Evolutionary conservation across 73 alveolate genomes (phyloP).

Genomic region (Breviolum minutum): DNA sequence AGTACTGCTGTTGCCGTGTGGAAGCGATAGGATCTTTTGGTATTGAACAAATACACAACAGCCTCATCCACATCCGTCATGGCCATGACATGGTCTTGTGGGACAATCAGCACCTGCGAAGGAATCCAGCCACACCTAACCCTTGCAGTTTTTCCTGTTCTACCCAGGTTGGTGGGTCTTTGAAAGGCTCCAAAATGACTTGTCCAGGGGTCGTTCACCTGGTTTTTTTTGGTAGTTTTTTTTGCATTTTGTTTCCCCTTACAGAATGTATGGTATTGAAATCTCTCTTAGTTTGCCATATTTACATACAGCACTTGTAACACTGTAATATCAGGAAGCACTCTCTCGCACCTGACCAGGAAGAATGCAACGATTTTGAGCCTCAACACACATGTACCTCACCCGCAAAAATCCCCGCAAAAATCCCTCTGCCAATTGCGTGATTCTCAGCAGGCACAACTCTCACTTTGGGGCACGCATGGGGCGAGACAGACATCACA

Average conservation of each 20-base stretch:
- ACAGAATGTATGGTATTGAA: too few species aligned
- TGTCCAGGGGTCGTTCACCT: background rate
- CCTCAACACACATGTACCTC: slow-evolving; percentile 86
- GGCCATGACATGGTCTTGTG: slow-evolving; percentile 93
- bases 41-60: background rate
- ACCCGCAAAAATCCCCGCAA: background rate
- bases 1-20: background rate
- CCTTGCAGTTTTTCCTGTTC: too few species aligned
- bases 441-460: too few species aligned
- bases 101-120: slow-evolving; percentile 67
- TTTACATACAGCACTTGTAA: too few species aligned
- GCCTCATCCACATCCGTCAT: slow-evolving; percentile 94
- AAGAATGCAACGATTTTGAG: slow-evolving; percentile 43
- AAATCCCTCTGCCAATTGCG: background rate
- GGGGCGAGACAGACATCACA: slow-evolving; percentile 80
- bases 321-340: background rate
- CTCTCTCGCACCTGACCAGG: slow-evolving; percentile 58
- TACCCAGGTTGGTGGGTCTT: background rate
- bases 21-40: too few species aligned
- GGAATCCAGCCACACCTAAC: background rate
- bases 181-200: background rate
- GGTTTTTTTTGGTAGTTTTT: too few species aligned
- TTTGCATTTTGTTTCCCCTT: too few species aligned
- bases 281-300: too few species aligned
- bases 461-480: slow-evolving; percentile 25